These are phyloP conservation scores for Penicillium maclennaniae DNA, from an alignment of 495 filamentous ascomycete genomes.

Conservation along the genomic window DNA sequence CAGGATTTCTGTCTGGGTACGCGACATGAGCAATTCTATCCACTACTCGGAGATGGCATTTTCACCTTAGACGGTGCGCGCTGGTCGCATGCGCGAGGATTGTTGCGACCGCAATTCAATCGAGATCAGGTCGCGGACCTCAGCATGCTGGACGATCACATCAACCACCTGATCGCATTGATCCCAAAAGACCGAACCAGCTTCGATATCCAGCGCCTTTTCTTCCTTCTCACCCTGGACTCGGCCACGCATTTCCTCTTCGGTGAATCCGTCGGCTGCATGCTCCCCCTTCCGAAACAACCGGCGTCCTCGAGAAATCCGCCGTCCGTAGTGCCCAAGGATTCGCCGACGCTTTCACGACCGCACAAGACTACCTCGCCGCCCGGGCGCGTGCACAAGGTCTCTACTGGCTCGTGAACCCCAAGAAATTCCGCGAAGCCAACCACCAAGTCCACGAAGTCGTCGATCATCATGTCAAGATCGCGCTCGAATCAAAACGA, in stretches of 20 bases:
- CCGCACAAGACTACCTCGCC: conserved; percentile 38
- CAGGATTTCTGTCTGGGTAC: conserved; percentile 56
- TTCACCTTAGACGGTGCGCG: conserved; percentile 66
- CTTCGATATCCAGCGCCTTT: conserved; percentile 60
- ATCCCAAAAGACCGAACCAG: conserved; percentile 42
- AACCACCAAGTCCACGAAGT: conserved; percentile 41
- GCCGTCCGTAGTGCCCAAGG: conserved; percentile 35
- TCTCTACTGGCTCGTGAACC: conserved; percentile 41
- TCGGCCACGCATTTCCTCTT: conserved; percentile 67
- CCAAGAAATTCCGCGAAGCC: conserved; percentile 36
- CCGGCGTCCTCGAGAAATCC: conserved; percentile 28
- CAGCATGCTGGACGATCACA: conserved; percentile 53
- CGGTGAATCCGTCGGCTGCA: conserved; percentile 49
- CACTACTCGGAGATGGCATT: conserved; percentile 58
- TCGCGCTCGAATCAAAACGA: conserved; percentile 37
- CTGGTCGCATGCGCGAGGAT: conserved; percentile 57
- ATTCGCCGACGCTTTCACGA: conserved; percentile 46
- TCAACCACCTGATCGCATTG: conserved; percentile 48
- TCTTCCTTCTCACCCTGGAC: conserved; percentile 62
- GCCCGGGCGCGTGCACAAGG: conserved; percentile 23
- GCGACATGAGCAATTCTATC: conserved; percentile 40
- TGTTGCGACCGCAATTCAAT: conserved; percentile 53
- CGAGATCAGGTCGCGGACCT: conserved; percentile 48
- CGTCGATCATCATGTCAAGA: conserved; percentile 45
- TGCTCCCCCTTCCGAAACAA: conserved; percentile 22